Evolutionary conservation across 257 asterid species (phyloP), one percentile per base, ranked within the genome.

Genomic region (Ehretia macrophylla): DNA sequence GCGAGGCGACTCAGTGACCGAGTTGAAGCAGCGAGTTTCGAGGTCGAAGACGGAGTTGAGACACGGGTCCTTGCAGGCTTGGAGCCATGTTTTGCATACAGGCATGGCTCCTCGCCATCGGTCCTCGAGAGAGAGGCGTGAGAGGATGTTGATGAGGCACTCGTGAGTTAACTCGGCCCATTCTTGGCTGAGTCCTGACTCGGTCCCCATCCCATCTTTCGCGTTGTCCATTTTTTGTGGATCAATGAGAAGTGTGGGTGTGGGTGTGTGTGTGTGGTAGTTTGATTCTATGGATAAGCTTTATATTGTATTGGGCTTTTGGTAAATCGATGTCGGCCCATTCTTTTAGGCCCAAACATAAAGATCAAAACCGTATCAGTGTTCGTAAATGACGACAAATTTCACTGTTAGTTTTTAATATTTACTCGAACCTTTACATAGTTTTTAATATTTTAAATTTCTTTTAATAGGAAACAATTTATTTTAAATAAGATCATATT

Each of bases 141-240:
- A 73, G 51, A 90, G 72, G 78, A 90, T 79, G 79, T 77, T 81
- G 80, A 85, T 21, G 63, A 90, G 90, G 56, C 97, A 90, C 60
- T 77, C 88, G 64, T 78, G 86, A 32, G 96, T 87, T 53, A 90
- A 66, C 60, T 87, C 96, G 68, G 90, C 85, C 97, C 97, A 90
- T 60, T 81, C 82, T 45, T 62, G 69, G 63, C 73, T 71, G 73
- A 22, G 32, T 45, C 18, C 78, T 1, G 80, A 68, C 53, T 51
- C 79, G 70, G 61, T 27, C 42, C 48, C 73, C 12, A 58, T 27
- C 38, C 51, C 73, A 14, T 68, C 78, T n/a, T 71, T 78, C n/a
- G 62, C 58, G 53, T 71, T 80, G 32, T 79, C 82, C 90, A 80
- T 84, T 66, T 70, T 38, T 8, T 20, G 17, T 52, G 1, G 17